Percentiles rank a stretch among this genome's conserved stretches.
These are phyloP conservation scores for Jimgerdemannia flammicorona DNA, from an alignment of 192 early-diverging fungal species.

Conservation along the genomic window DNA sequence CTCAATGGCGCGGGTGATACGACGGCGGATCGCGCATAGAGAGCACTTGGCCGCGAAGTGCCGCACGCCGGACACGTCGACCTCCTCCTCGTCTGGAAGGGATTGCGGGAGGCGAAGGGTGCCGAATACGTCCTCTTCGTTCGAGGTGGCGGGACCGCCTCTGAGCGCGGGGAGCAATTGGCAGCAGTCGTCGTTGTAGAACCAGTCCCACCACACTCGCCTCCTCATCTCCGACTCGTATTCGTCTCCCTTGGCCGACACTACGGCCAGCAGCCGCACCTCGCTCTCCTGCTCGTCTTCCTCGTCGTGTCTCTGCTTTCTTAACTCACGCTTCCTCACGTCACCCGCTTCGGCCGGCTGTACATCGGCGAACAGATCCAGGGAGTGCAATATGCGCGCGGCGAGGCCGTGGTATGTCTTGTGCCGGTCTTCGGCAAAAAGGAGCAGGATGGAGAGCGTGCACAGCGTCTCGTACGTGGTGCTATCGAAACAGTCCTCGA, in stretches of 20 bases:
- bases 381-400: conserved; percentile 8
- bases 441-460: conserved; percentile 14
- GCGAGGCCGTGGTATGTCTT: conserved; percentile 1
- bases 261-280: not conserved
- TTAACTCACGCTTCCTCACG: no score
- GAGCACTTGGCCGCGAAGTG: conserved; percentile 11
- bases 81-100: conserved; percentile 1
- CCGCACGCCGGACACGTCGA: conserved; percentile 9
- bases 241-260: not conserved
- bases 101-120: conserved; percentile 3
- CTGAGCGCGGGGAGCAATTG: conserved; percentile 6
- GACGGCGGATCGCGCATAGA: conserved; percentile 3
- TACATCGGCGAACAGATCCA: conserved; percentile 7
- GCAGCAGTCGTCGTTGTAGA: conserved; percentile 17
- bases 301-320: no score
- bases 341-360: not conserved
- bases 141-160: no score
- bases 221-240: conserved; percentile 12
- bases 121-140: not conserved
- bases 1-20: conserved; percentile 9
- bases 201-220: conserved; percentile 20
- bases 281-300: conserved; percentile 1
- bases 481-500: conserved; percentile 13
- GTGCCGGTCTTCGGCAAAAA: conserved; percentile 5
- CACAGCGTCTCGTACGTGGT: conserved; percentile 11